Base-by-base conservation (phyloP, 192 early-diverging fungal genomes). In the Umbelopsis sp. region DNA sequence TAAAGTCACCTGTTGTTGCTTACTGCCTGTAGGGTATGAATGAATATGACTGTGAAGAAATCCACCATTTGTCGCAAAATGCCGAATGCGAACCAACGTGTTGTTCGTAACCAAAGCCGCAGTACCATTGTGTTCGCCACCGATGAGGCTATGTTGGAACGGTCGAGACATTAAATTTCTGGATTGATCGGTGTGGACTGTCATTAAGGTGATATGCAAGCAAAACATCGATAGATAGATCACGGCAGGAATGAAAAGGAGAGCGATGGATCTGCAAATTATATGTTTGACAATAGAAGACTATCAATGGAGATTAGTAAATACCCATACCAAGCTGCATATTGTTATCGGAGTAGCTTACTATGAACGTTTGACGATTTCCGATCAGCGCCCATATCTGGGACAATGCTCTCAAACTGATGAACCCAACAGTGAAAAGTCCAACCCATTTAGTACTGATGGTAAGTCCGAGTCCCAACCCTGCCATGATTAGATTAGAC, bases 381-480 rank as follows among this genome's bases (percentile, higher is more conserved):
- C 93, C 93, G 67, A 95, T 84, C 59, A 95, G 80, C 41, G 86
- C 76, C 97, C 96, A 98, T 16, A 98, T 81, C 65, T 98, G 92
- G 51, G 89, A 85, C 50, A 97, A 56, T 3, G 91, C 92, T 38
- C 92, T 92, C 32, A 93, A 75, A 24, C 96, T 95, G 69, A 99
- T 86, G 8, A 90, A 82, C 11, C 90, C 93, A 68, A 99, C 87
- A 16, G 91, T 88, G 69, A 99, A 95, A 41, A 98, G 78, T n/a
- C 97, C 97, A 22, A 97, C 96, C 94, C 94, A 94, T 77, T 99
- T 99, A 80, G 91, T 88, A 70, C 96, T 91, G 22, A 84, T 71
- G 24, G 86, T 81, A 47, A 88, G 79, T 22, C 92, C 95, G 69
- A 98, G 74, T 38, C 86, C 87, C 66, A 92, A 70, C 7, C 97